Conservation (phyloP, 345 rosid species). For the Eucalyptus guilfoylei region DNA sequence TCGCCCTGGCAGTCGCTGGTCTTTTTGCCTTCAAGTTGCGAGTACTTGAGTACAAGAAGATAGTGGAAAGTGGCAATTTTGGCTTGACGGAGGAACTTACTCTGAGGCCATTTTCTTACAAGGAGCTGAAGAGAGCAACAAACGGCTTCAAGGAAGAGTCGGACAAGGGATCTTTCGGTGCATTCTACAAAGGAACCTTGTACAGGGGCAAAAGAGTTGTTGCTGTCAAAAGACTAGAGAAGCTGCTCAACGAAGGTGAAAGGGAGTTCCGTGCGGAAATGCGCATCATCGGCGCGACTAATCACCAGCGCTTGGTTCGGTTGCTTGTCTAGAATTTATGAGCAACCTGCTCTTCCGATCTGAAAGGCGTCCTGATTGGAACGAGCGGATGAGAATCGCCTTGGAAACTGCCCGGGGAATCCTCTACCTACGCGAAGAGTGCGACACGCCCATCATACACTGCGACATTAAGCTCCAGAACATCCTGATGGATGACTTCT, state of each 20-base stretch:
- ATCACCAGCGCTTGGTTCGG: background rate
- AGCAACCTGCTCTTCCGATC: background rate
- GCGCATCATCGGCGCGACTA: accelerated
- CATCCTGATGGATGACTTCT: background rate
- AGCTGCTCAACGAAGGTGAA: background rate
- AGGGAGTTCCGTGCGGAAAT: background rate
- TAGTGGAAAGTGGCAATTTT: background rate
- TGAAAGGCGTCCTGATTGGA: background rate
- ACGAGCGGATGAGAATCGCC: background rate
- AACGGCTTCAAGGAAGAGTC: background rate
- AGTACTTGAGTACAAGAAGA: background rate
- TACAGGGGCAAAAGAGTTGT: background rate
- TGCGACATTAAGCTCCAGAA: background rate
- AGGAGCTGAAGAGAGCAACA: background rate
- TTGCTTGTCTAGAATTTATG: background rate
- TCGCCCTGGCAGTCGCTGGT: background rate
- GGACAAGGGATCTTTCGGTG: background rate
- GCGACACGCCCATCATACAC: background rate
- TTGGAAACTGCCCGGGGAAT: background rate
- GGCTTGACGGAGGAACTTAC: background rate
- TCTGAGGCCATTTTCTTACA: background rate
- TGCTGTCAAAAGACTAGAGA: background rate
- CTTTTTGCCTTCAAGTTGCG: background rate
- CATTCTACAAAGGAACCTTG: background rate
- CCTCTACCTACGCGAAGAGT: background rate